A percentile compares a stretch with the other conserved stretches of the same genome.
phyloP scores from a whole-genome alignment of 768 basidiomycete genomes.

The Baorangia bicolor region DNA sequence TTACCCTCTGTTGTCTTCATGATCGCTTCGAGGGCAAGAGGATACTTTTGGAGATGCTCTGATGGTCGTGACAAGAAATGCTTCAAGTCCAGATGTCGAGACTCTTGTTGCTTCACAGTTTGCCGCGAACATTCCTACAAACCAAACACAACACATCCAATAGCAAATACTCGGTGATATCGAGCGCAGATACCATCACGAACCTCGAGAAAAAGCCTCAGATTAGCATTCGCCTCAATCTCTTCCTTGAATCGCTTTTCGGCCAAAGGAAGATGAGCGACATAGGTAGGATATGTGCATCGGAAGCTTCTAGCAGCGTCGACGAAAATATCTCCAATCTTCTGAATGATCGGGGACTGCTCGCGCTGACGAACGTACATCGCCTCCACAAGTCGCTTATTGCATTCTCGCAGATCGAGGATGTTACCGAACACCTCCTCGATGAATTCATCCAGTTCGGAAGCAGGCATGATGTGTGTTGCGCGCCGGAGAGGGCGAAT shows the following conservation, averaged over 20 bases:
- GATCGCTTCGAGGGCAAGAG: constrained; percentile 82
- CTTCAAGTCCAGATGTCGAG: constrained; percentile 60
- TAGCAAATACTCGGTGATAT: neutral
- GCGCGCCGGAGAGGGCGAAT: constrained; percentile 53
- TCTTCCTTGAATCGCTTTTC: constrained; percentile 89
- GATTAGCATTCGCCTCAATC: constrained; percentile 73
- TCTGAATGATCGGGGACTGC: constrained; percentile 76
- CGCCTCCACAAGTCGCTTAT: constrained; percentile 75
- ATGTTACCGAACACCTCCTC: constrained; percentile 91
- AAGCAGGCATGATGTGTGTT: constrained; percentile 54
- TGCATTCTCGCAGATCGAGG: constrained; percentile 81
- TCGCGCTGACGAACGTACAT: constrained; percentile 84
- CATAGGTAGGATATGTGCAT: constrained; percentile 80
- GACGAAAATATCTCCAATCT: constrained; percentile 88
- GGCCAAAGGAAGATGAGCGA: constrained; percentile 80
- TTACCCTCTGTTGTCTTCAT: constrained; percentile 77
- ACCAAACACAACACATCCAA: neutral
- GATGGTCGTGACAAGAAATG: constrained; percentile 60
- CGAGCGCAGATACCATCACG: constrained; percentile 6
- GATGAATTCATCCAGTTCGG: constrained; percentile 76
- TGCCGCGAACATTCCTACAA: constrained; percentile 38
- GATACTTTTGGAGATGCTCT: constrained; percentile 67
- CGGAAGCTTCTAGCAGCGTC: constrained; percentile 87
- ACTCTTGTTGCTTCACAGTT: constrained; percentile 52
- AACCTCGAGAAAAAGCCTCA: constrained; percentile 86